Evolutionary conservation across 768 basidiomycete species (phyloP).

Genomic region (Plicaturopsis crispa): DNA sequence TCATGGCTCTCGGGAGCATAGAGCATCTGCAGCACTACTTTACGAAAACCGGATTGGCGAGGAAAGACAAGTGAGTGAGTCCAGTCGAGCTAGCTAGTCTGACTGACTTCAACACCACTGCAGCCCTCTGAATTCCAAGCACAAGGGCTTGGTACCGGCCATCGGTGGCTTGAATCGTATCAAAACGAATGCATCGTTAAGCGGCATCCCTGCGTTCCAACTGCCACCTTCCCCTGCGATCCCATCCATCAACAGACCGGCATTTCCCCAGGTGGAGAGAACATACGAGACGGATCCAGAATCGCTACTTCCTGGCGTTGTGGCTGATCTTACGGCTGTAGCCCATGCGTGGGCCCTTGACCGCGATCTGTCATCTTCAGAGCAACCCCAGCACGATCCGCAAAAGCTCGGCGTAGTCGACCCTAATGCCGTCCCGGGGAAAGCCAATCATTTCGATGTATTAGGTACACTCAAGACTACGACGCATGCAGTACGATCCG

Average conservation of each 20-base stretch:
- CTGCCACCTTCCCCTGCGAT: constrained; percentile 66
- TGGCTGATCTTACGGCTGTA: constrained; percentile 64
- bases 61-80: constrained; percentile 59
- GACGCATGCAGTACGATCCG: constrained; percentile 72
- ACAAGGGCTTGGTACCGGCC: constrained; percentile 66
- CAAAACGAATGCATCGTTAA: constrained; percentile 31
- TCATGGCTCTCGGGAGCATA: constrained; percentile 92
- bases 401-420: constrained; percentile 15
- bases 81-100: neutral
- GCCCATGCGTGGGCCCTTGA: constrained; percentile 56
- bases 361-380: neutral
- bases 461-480: constrained; percentile 70
- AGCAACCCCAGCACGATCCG: constrained; percentile 8
- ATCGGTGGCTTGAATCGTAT: constrained; percentile 53
- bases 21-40: constrained; percentile 95
- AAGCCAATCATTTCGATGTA: constrained; percentile 42
- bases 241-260: constrained; percentile 35
- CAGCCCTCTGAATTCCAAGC: constrained; percentile 40
- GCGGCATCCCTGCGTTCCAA: constrained; percentile 40
- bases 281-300: constrained; percentile 71
- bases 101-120: constrained; percentile 1
- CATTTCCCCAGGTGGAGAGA: constrained; percentile 50
- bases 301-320: constrained; percentile 66
- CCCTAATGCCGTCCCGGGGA: constrained; percentile 5
- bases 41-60: constrained; percentile 75